phyloP scores from a whole-genome alignment of 2,329 filamentous ascomycete species.

The Zymoseptoria brevis region DNA sequence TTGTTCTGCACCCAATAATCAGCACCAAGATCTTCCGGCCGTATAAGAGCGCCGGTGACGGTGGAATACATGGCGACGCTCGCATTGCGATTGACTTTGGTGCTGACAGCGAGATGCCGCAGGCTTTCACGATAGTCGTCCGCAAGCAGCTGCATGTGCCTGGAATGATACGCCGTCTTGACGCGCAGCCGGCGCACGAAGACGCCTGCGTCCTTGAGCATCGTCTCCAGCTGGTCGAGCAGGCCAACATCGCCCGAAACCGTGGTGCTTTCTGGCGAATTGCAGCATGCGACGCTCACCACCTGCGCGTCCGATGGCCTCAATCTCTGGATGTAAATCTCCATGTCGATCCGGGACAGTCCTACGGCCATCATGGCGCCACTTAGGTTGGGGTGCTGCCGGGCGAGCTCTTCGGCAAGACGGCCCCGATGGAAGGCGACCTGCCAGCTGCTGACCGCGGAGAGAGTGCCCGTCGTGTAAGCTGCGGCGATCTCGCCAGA shows the following conservation, averaged over 20 bases:
- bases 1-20: constrained; percentile 5
- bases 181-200: background rate
- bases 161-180: background rate
- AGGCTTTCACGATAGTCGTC: background rate
- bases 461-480: constrained; percentile 21
- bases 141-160: background rate
- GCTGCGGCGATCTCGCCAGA: constrained; percentile 30
- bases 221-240: background rate
- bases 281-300: background rate
- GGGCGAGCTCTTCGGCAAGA: background rate
- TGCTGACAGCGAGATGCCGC: background rate
- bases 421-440: constrained; percentile 12
- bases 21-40: background rate
- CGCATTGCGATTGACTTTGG: background rate
- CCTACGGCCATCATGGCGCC: constrained; percentile 30
- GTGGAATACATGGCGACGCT: background rate
- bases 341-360: constrained; percentile 2
- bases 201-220: background rate
- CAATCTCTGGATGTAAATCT: constrained; percentile 10
- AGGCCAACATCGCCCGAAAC: background rate
- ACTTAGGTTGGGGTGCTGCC: background rate
- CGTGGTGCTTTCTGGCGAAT: background rate
- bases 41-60: background rate
- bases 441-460: constrained; percentile 5
- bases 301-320: constrained; percentile 6